A percentile compares a stretch with the other conserved stretches of the same genome.
Evolutionary conservation across 2,329 filamentous ascomycete species (phyloP).

Genomic region (Microsporum canis): DNA sequence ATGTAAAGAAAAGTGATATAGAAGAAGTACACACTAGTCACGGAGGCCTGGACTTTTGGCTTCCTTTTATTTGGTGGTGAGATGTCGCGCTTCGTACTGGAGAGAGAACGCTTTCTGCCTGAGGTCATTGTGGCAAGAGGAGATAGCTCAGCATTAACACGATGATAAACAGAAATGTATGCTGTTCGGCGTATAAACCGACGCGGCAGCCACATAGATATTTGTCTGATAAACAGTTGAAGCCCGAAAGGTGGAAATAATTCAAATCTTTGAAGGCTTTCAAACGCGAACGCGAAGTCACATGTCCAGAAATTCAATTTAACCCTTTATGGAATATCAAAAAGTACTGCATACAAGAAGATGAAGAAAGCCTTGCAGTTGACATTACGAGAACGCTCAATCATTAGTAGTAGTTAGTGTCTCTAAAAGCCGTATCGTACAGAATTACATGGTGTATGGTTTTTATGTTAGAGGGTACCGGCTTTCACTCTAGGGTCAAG

Average conservation of each 20-base stretch:
- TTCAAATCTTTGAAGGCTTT: neutral
- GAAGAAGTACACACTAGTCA: conserved; percentile 37
- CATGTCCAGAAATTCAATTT: conserved; percentile 1
- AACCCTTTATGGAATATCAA: neutral
- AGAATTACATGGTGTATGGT: neutral
- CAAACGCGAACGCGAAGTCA: neutral
- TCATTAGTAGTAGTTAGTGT: neutral
- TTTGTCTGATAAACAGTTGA: neutral
- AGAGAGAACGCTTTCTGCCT: conserved; percentile 6
- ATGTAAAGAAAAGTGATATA: neutral
- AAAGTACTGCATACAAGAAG: neutral
- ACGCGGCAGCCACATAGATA: neutral
- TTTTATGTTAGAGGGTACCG: conserved; percentile 13
- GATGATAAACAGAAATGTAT: too few species aligned
- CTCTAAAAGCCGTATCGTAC: neutral
- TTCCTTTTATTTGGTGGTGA: conserved; percentile 45
- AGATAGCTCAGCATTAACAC: neutral
- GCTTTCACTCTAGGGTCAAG: conserved; percentile 50
- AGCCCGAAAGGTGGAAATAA: neutral
- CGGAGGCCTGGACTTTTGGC: conserved; percentile 40
- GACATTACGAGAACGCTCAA: neutral
- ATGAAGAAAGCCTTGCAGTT: neutral
- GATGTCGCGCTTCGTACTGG: conserved; percentile 25
- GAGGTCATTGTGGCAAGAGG: neutral
- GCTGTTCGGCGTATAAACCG: neutral